These are phyloP conservation scores for Fragaria vesca DNA, from an alignment of 306 rosid genomes.

Conservation along the genomic window DNA sequence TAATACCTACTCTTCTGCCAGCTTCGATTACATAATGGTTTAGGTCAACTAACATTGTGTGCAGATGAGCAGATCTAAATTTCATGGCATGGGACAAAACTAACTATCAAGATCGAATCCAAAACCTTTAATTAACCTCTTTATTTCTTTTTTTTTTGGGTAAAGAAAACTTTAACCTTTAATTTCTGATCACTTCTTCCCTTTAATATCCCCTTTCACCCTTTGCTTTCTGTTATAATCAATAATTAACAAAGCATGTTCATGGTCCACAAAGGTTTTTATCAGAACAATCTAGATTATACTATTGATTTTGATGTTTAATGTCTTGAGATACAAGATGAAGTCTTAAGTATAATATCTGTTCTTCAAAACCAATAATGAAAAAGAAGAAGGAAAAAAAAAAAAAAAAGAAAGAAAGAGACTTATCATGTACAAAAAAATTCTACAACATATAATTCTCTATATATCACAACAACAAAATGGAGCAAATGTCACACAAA, in stretches of 20 bases:
- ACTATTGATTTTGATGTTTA: background rate
- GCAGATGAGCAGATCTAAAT: slow-evolving; percentile 8
- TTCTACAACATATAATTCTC: background rate
- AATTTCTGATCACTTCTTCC: background rate
- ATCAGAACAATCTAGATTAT: background rate
- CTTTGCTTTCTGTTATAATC: background rate
- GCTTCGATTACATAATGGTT: slow-evolving; percentile 31
- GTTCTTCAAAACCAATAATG: background rate
- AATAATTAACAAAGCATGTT: background rate
- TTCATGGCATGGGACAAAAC: slow-evolving; percentile 14
- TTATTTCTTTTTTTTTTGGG: background rate
- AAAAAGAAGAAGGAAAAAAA: background rate
- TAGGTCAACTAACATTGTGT: slow-evolving; percentile 47
- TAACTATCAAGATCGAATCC: slow-evolving; percentile 8
- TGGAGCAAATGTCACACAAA: too few relatives aligned
- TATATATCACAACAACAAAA: background rate
- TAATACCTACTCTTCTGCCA: slow-evolving; percentile 32
- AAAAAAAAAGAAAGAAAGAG: background rate
- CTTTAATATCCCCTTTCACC: background rate
- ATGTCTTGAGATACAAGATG: background rate
- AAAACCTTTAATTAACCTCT: background rate
- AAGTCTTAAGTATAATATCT: background rate
- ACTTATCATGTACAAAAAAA: background rate
- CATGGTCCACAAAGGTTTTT: background rate
- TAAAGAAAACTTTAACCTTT: background rate